Base-by-base conservation (phyloP, 202 grass and related monocot species). In the Cymbopogon flexuosus region DNA sequence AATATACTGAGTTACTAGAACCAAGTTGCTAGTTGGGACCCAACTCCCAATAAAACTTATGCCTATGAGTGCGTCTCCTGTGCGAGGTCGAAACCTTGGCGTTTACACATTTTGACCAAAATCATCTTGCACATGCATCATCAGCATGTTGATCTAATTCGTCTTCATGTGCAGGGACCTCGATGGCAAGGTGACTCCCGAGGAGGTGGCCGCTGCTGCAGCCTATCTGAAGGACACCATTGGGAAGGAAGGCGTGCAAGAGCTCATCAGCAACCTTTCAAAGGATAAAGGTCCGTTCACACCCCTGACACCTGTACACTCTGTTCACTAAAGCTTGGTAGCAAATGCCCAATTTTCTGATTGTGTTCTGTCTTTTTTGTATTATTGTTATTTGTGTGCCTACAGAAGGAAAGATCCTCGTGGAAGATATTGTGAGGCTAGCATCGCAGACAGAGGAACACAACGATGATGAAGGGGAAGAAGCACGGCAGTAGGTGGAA, bases 101-200 rank as follows among this genome's bases (percentile, higher is more conserved):
- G 22, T 27, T 15, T 46, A 13, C 12, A 27, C 10, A 4, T 16
- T 39, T n/a, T 30, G 23, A 85, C 15, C 34, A 70, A 40, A 67
- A 73, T 11, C 61, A 31, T 37, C 58, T 72, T 75, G 63, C 33
- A 59, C 31, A 72, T 68, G 10, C 31, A 21, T 35, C 37, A 21
- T 79, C 63, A 37, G 69, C 60, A 23, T 75, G n/a, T 31, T 58
- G 11, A 79, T 58, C 45, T 78, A 19, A 73, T 36, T 74, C 86
- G 8, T 39, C 40, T 51, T 78, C 16, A 84, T 62, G 79, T 79
- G 27, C 78, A 99, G 96, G 83, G 96, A 99, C 82, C 92, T 75
- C 76, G 96, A 99, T 73, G 96, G 96, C 73, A 99, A 99, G 77
- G 96, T 99, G 77, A 99, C 96, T 49, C 87, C 96, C 34, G 96